Conservation (phyloP, 2,329 filamentous ascomycete genomes). For the Fusarium sp. region DNA sequence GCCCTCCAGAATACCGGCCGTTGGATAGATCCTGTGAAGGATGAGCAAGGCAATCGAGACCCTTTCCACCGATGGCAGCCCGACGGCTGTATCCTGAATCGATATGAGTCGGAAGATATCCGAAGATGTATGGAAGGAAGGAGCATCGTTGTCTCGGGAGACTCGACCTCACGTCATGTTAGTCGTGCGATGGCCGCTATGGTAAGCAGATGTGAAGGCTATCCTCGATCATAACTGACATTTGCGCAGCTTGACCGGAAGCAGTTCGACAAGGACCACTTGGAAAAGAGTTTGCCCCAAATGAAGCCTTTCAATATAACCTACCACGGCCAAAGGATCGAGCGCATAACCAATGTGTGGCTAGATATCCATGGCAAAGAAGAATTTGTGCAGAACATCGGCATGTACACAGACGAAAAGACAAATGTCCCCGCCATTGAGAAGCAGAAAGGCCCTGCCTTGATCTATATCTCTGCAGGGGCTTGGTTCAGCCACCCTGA, state of each 20-base stretch:
- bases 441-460: background rate
- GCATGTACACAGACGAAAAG: background rate
- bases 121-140: slow-evolving; percentile 61
- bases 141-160: slow-evolving; percentile 67
- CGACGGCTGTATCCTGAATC: slow-evolving; percentile 66
- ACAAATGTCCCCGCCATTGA: background rate
- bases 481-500: background rate
- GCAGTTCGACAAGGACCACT: background rate
- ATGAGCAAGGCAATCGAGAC: slow-evolving; percentile 41
- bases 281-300: background rate
- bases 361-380: background rate
- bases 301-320: slow-evolving; percentile 1
- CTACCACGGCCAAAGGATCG: slow-evolving; percentile 5
- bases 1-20: slow-evolving; percentile 61
- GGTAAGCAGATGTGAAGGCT: slow-evolving; percentile 19
- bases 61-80: slow-evolving; percentile 66
- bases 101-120: slow-evolving; percentile 63
- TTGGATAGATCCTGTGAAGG: slow-evolving; percentile 55
- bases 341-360: background rate
- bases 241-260: slow-evolving; percentile 1
- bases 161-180: slow-evolving; percentile 67
- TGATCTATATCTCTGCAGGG: background rate
- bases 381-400: background rate
- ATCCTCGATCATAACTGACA: fast-evolving
- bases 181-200: slow-evolving; percentile 61